Conservation (phyloP, 2,329 filamentous ascomycete species). For the Alternaria tenuissima region DNA sequence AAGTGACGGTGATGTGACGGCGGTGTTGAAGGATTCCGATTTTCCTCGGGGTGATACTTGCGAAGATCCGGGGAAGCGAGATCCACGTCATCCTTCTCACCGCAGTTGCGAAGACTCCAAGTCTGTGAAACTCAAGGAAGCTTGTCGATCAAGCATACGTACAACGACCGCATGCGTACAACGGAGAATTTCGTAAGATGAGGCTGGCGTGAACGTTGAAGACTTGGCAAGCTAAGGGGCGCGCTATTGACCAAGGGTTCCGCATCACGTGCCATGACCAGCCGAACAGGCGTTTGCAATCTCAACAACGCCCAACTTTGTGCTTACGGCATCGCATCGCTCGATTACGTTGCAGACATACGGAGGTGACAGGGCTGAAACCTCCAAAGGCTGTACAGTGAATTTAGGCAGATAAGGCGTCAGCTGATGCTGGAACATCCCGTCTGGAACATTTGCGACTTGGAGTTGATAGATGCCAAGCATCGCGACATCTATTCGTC, state of each 20-base stretch:
- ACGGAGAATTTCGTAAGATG: constrained; percentile 2
- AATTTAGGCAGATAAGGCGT: background rate
- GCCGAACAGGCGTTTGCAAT: constrained; percentile 10
- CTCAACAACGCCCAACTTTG: background rate
- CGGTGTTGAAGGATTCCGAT: background rate
- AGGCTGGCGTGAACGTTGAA: background rate
- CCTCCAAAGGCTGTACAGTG: background rate
- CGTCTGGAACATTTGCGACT: background rate
- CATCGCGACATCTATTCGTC: background rate
- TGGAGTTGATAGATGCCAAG: background rate
- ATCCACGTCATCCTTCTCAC: constrained; percentile 1
- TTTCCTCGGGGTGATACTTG: background rate
- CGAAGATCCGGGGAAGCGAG: constrained; percentile 4
- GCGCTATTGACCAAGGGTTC: background rate
- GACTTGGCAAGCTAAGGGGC: background rate
- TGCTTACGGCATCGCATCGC: background rate
- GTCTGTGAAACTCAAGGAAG: background rate
- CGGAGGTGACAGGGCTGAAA: background rate
- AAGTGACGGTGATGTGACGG: background rate
- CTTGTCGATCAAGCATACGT: constrained; percentile 3
- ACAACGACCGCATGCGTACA: background rate
- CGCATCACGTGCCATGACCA: background rate
- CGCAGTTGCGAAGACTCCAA: background rate
- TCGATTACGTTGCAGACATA: background rate
- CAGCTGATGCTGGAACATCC: background rate